These are phyloP conservation scores for Triangularia setosa DNA, from an alignment of 2,329 filamentous ascomycete species.

Conservation along the genomic window DNA sequence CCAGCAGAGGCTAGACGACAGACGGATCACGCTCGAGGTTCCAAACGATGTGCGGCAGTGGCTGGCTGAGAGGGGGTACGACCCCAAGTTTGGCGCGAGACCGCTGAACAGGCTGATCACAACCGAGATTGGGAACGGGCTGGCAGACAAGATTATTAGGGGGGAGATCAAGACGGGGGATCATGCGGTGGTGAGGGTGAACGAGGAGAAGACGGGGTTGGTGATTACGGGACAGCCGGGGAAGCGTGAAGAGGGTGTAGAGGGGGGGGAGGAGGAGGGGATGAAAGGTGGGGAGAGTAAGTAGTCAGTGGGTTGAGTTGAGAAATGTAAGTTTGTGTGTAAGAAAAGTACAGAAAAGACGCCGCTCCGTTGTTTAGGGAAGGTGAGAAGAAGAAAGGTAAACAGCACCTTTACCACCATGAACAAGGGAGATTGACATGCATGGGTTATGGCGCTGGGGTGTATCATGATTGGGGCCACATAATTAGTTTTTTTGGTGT, in stretches of 20 bases:
- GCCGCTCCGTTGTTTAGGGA: background rate
- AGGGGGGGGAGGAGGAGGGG: background rate
- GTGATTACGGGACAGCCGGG: constrained; percentile 32
- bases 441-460: background rate
- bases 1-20: constrained; percentile 76
- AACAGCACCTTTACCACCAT: too few relatives aligned
- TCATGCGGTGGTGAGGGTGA: constrained; percentile 65
- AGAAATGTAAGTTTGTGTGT: background rate
- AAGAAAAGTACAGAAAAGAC: background rate
- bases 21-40: constrained; percentile 73
- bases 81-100: constrained; percentile 84
- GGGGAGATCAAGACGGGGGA: constrained; percentile 76
- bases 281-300: background rate
- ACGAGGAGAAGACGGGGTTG: constrained; percentile 56
- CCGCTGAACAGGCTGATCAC: constrained; percentile 88
- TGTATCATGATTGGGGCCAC: background rate
- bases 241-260: background rate
- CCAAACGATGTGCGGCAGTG: constrained; percentile 71
- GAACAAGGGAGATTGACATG: background rate
- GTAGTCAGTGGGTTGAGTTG: background rate
- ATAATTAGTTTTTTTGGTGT: too few relatives aligned
- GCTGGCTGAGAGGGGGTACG: constrained; percentile 86
- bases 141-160: constrained; percentile 89
- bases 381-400: too few relatives aligned
- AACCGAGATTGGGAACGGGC: constrained; percentile 80